phyloP scores from a whole-genome alignment of 176 grass and related monocot species.

The Poa annua region DNA sequence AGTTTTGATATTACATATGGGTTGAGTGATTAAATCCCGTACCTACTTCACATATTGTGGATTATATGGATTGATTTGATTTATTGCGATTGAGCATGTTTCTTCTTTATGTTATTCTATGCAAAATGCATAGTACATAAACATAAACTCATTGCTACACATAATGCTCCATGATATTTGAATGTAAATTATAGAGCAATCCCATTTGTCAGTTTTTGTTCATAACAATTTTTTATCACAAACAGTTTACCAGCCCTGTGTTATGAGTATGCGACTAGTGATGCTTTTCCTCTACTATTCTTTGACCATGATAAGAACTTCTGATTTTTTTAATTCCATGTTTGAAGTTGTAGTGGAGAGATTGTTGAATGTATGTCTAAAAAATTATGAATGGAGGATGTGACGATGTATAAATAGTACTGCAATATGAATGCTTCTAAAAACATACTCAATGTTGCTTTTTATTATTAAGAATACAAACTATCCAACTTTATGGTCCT shows the following conservation, averaged over 20 bases:
- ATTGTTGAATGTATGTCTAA: background rate
- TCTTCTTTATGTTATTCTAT: background rate
- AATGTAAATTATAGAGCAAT: background rate
- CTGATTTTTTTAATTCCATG: background rate
- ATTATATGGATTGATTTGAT: background rate
- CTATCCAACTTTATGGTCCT: background rate
- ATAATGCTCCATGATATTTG: background rate
- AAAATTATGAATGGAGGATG: background rate
- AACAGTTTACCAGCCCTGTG: background rate
- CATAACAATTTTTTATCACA: background rate
- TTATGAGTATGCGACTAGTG: background rate
- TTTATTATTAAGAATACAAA: background rate
- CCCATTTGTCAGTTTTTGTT: background rate
- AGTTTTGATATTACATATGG: background rate
- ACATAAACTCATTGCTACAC: background rate
- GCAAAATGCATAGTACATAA: background rate
- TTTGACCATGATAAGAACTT: background rate
- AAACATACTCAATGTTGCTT: background rate
- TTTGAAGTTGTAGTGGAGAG: background rate
- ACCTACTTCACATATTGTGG: background rate
- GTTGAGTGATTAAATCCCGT: background rate
- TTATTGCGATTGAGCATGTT: background rate
- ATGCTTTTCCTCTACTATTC: background rate
- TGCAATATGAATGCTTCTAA: background rate
- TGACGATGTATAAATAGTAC: background rate